phyloP scores from a whole-genome alignment of 2,329 filamentous ascomycete genomes.

The Aureobasidium leucospermi region DNA sequence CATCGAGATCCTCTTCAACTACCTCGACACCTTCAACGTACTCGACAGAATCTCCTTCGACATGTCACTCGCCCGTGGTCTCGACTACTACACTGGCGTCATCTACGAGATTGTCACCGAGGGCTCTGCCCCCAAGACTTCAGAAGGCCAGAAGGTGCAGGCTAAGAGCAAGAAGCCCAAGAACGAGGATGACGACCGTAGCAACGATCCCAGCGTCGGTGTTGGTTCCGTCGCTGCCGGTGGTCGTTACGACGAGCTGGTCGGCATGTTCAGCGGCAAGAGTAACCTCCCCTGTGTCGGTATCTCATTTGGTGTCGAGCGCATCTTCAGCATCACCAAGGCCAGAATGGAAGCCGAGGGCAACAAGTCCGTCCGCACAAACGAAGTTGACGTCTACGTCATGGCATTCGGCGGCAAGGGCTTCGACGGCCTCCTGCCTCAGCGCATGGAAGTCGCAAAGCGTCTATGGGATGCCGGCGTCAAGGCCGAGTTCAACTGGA shows the following conservation, averaged over 20 bases:
- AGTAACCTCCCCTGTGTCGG: slow-evolving; percentile 81
- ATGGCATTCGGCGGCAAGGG: slow-evolving; percentile 91
- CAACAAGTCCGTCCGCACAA: slow-evolving; percentile 51
- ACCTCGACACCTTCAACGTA: slow-evolving; percentile 70
- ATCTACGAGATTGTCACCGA: slow-evolving; percentile 88
- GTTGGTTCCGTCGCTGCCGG: slow-evolving; percentile 85
- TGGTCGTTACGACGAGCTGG: slow-evolving; percentile 85
- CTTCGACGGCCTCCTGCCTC: slow-evolving; percentile 69
- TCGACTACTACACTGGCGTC: slow-evolving; percentile 88
- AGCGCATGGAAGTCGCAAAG: slow-evolving; percentile 74
- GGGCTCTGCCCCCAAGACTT: slow-evolving; percentile 55
- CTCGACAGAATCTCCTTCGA: slow-evolving; percentile 77
- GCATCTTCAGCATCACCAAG: slow-evolving; percentile 89
- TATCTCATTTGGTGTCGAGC: slow-evolving; percentile 89
- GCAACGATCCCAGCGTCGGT: slow-evolving; percentile 70
- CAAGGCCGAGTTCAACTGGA: slow-evolving; percentile 85
- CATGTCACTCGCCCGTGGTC: slow-evolving; percentile 77
- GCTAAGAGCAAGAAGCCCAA: slow-evolving; percentile 41
- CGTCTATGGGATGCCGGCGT: slow-evolving; percentile 80
- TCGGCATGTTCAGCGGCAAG: slow-evolving; percentile 79
- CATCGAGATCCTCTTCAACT: slow-evolving; percentile 72
- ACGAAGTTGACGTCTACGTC: slow-evolving; percentile 82
- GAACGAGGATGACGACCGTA: slow-evolving; percentile 58
- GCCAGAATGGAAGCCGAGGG: slow-evolving; percentile 60
- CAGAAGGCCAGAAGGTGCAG: slow-evolving; percentile 38